These are phyloP conservation scores for Andrographis paniculata DNA, from an alignment of 305 asterid species.

Conservation along the genomic window DNA sequence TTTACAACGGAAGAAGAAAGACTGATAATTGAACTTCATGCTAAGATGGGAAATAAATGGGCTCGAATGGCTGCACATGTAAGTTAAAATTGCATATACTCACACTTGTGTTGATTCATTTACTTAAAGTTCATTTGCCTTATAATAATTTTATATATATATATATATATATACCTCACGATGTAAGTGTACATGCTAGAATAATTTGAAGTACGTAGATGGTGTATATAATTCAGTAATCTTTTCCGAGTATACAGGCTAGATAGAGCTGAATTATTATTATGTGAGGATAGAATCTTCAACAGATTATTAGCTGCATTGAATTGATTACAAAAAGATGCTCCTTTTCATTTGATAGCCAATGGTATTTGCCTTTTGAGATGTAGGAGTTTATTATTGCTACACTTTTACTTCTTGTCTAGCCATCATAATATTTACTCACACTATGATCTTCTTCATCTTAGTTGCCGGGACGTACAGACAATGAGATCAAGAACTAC, in stretches of 20 bases:
- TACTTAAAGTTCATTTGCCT: neutral
- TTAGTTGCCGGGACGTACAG: slow-evolving; percentile 68
- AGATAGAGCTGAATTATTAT: neutral
- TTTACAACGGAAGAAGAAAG: slow-evolving; percentile 37
- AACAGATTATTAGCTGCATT: neutral
- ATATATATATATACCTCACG: no score
- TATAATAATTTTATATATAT: no score
- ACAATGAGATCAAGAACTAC: slow-evolving; percentile 63
- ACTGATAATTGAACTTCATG: slow-evolving; percentile 37
- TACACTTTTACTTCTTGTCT: slow-evolving; percentile 3
- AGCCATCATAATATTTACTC: neutral
- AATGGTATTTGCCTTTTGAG: slow-evolving; percentile 12
- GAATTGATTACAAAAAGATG: slow-evolving; percentile 7
- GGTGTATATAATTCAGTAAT: no score
- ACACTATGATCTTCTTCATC: slow-evolving; percentile 10
- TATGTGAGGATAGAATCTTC: no score
- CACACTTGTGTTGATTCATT: neutral
- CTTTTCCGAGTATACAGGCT: no score
- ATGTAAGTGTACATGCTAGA: no score
- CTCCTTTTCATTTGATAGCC: slow-evolving; percentile 6
- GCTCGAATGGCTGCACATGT: slow-evolving; percentile 49
- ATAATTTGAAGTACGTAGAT: no score
- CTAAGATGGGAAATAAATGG: slow-evolving; percentile 48
- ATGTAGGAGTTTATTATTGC: slow-evolving; percentile 5
- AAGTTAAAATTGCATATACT: slow-evolving; percentile 6